Base-by-base conservation (phyloP, 2,329 filamentous ascomycete genomes). In the Pseudonectria buxi region DNA sequence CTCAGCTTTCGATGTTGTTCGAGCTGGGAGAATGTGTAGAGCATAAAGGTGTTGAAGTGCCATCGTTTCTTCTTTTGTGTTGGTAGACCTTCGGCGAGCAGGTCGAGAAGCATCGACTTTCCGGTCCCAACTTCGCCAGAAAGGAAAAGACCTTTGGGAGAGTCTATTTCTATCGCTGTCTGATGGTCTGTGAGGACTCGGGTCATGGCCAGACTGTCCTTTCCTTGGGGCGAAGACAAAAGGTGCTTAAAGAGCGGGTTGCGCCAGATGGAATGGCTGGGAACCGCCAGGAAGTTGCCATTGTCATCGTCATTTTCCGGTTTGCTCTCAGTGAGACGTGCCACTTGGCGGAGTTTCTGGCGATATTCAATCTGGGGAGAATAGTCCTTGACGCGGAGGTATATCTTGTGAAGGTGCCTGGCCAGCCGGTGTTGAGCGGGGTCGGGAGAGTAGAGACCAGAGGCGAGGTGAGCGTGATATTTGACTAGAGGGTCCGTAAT, bases 21-120 rank as follows among this genome's bases (percentile, higher is more conserved):
- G 1, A 92, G 66, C 33, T 80, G 78, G 1, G 83, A 81, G 30
- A 89, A 71, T 0, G 77, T 79, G 46, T 89, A 80, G 7, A 90
- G 67, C 83, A 92, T 92, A 50, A 92, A 92, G 0, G 83, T 87
- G 55, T 86, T 87, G 61, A 88, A 92, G 54, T 90, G 86, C 78
- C 82, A 88, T 40, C 84, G 68, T 47, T 73, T 69, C 64, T 90
- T 90, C 51, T 78, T 80, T 29, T 70, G 65, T 12, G 78, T 87
- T 2, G 86, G 86, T 4, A 92, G 62, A 33, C 81, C 83, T 33
- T 87, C 81, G 11, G 83, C 83, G n/a, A 92, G 76, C 0, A 92
- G 64, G 51, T 90, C 85, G 11, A 89, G 71, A n/a, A 92, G 71
- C 83, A 92, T 88, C 5, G 78, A 84, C 57, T 92, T 92, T 11